These are phyloP conservation scores for Phoma sp. DNA, from an alignment of 2,329 filamentous ascomycete species.

Conservation along the genomic window DNA sequence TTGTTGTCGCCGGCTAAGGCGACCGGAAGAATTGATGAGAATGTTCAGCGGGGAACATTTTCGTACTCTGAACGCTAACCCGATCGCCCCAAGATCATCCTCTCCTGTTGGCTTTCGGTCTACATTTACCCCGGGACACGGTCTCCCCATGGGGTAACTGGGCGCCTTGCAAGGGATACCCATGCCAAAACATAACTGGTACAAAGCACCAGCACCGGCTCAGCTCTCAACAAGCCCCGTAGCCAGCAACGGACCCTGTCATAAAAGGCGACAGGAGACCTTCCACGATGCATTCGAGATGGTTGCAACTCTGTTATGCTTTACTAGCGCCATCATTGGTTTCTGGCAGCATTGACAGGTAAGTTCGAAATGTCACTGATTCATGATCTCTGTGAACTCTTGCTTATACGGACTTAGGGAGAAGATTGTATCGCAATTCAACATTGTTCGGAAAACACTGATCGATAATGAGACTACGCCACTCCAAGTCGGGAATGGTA, in stretches of 20 bases:
- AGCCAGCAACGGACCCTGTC: background rate
- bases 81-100: background rate
- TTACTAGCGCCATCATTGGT: background rate
- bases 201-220: background rate
- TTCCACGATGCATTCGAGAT: background rate
- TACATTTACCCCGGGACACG: constrained; percentile 21
- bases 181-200: background rate
- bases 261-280: too few species aligned
- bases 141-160: constrained; percentile 1
- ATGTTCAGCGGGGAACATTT: constrained; percentile 1
- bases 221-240: background rate
- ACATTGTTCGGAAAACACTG: constrained; percentile 24
- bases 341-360: constrained; percentile 26
- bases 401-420: constrained; percentile 13
- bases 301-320: background rate
- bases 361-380: background rate
- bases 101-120: constrained; percentile 9
- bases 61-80: background rate
- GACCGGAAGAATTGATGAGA: constrained; percentile 4
- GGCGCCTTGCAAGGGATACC: background rate
- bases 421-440: constrained; percentile 28
- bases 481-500: constrained; percentile 56
- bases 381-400: background rate
- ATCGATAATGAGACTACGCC: constrained; percentile 55
- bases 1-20: background rate